These are phyloP conservation scores for Calonectria leucothoes DNA, from an alignment of 2,329 filamentous ascomycete species.

Conservation along the genomic window DNA sequence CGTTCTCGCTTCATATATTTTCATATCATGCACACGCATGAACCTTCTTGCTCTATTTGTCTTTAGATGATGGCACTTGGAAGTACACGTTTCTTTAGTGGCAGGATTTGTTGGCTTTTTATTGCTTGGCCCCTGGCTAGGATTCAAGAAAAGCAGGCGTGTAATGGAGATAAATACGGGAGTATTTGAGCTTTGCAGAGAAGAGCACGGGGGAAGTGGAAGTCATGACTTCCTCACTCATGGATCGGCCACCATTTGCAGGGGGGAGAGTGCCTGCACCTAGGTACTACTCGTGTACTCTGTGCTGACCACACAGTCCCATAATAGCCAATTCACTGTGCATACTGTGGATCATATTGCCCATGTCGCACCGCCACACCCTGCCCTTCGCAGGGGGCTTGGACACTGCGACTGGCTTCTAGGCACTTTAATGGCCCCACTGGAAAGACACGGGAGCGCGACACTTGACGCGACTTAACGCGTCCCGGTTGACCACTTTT, in stretches of 20 bases:
- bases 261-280: neutral
- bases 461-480: constrained; percentile 13
- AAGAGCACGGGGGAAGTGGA: neutral
- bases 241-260: neutral
- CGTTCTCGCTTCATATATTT: neutral
- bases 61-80: neutral
- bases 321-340: neutral
- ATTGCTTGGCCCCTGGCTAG: neutral
- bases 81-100: neutral
- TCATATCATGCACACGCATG: neutral
- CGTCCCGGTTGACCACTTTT: constrained; percentile 27
- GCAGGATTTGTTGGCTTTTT: neutral
- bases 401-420: neutral
- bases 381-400: neutral
- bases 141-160: neutral
- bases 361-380: constrained; percentile 12
- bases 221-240: neutral
- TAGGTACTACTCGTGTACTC: neutral
- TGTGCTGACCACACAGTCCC: neutral
- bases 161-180: neutral
- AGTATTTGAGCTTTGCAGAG: neutral
- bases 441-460: neutral
- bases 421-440: constrained; percentile 21
- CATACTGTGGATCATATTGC: neutral
- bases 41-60: neutral